Percentiles rank a stretch among this genome's conserved stretches.
phyloP scores from a whole-genome alignment of 1,284 basidiomycete genomes.

The Waitea zeae region DNA sequence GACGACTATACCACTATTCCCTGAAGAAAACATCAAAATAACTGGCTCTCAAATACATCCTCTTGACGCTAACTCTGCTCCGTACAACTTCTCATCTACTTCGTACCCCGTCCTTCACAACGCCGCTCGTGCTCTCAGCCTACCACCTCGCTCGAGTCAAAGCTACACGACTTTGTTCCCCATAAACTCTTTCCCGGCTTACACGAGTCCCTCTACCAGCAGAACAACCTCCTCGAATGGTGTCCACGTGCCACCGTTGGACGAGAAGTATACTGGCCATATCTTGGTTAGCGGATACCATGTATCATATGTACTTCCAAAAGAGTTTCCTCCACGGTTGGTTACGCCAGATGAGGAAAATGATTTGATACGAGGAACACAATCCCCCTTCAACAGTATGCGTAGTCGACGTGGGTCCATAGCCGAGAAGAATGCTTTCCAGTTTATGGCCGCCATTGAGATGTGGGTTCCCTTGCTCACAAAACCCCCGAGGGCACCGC shows the following conservation, averaged over 20 bases:
- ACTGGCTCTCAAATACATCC: conserved; percentile 56
- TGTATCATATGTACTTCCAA: conserved; percentile 62
- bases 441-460: conserved; percentile 65
- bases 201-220: conserved; percentile 18
- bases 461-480: conserved; percentile 55
- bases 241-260: conserved; percentile 16
- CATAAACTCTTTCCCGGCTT: conserved; percentile 16
- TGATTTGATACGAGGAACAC: conserved; percentile 9
- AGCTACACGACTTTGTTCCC: conserved; percentile 40
- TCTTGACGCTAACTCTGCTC: conserved; percentile 44
- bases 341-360: conserved; percentile 4
- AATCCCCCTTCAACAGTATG: conserved; percentile 6
- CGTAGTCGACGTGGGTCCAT: conserved; percentile 31
- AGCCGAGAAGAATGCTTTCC: conserved; percentile 33
- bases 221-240: conserved; percentile 4
- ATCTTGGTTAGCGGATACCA: conserved; percentile 61
- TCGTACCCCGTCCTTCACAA: conserved; percentile 45
- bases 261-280: conserved; percentile 51
- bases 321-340: conserved; percentile 35
- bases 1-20: conserved; percentile 51
- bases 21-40: conserved; percentile 65
- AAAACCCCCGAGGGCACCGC: conserved; percentile 50
- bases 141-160: conserved; percentile 39
- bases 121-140: conserved; percentile 47
- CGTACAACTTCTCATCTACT: conserved; percentile 54